Conservation (phyloP, 352 stramenopile species). For the Pythium folliculosum region DNA sequence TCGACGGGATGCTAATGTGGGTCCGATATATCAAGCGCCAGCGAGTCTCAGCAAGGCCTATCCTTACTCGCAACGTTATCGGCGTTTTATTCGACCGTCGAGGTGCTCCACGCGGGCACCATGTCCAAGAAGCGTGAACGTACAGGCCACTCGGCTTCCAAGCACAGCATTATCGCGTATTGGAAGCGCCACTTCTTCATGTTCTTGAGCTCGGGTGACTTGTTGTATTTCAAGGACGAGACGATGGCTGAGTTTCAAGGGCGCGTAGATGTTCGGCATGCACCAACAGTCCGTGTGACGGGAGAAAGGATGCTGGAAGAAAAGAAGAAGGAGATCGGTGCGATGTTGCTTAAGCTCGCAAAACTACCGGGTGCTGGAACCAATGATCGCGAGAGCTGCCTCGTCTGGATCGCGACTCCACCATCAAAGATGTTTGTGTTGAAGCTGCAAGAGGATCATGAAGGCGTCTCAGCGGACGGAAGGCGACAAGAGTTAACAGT, state of each 20-base stretch:
- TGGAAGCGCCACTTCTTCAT: slow-evolving; percentile 86
- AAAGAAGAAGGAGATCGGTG: slow-evolving; percentile 57
- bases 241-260: slow-evolving; percentile 70
- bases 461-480: slow-evolving; percentile 32
- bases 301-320: slow-evolving; percentile 74
- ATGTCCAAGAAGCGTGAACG: slow-evolving; percentile 79
- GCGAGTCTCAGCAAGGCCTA: slow-evolving; percentile 75
- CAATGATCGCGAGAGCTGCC: slow-evolving; percentile 60
- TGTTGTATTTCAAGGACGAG: slow-evolving; percentile 82
- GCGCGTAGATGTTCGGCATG: slow-evolving; percentile 75
- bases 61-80: slow-evolving; percentile 75
- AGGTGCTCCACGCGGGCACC: slow-evolving; percentile 66
- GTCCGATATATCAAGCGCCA: slow-evolving; percentile 35
- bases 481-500: slow-evolving; percentile 51
- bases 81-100: slow-evolving; percentile 73
- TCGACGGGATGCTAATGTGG: background rate
- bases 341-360: slow-evolving; percentile 66
- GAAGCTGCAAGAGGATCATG: slow-evolving; percentile 71
- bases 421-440: slow-evolving; percentile 86
- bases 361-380: slow-evolving; percentile 43
- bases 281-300: slow-evolving; percentile 76
- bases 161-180: slow-evolving; percentile 82
- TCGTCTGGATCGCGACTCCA: slow-evolving; percentile 83
- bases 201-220: slow-evolving; percentile 68
- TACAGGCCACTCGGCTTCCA: slow-evolving; percentile 57